Conservation (phyloP, 2,329 filamentous ascomycete species). For the Aplosporella prunicola region DNA sequence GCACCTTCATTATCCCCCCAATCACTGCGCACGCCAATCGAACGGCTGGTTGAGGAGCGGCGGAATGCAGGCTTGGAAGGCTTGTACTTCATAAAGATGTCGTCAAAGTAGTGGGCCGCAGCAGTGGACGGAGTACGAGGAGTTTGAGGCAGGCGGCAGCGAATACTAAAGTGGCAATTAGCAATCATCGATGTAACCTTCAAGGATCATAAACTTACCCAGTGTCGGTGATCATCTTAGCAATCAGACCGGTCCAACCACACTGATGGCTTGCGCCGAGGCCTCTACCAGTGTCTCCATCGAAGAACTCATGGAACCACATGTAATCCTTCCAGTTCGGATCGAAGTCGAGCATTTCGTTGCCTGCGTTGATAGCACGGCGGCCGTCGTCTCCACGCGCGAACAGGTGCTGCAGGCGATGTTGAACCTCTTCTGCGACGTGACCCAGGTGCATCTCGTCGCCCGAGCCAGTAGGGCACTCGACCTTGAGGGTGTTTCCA, state of each 20-base stretch:
- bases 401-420: constrained; percentile 87
- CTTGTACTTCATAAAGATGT: constrained; percentile 54
- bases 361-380: constrained; percentile 78
- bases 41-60: constrained; percentile 71
- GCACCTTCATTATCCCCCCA: constrained; percentile 39
- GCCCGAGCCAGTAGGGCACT: constrained; percentile 87
- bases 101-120: constrained; percentile 92
- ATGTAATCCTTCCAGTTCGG: constrained; percentile 86
- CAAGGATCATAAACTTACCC: constrained; percentile 52
- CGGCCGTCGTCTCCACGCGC: constrained; percentile 74
- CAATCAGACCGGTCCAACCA: constrained; percentile 91
- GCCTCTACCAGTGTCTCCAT: constrained; percentile 81
- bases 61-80: constrained; percentile 44
- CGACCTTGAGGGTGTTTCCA: constrained; percentile 75
- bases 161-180: constrained; percentile 53
- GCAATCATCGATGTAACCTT: constrained; percentile 15
- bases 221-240: constrained; percentile 95
- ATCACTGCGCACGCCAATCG: constrained; percentile 76
- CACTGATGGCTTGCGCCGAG: constrained; percentile 90
- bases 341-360: constrained; percentile 81
- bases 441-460: constrained; percentile 94
- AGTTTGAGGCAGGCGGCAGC: constrained; percentile 84
- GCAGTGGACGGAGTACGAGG: constrained; percentile 76
- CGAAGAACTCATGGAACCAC: constrained; percentile 98
- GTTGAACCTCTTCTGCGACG: constrained; percentile 89